These are phyloP conservation scores for Arabis hirsuta DNA, from an alignment of 345 rosid species.

Conservation along the genomic window DNA sequence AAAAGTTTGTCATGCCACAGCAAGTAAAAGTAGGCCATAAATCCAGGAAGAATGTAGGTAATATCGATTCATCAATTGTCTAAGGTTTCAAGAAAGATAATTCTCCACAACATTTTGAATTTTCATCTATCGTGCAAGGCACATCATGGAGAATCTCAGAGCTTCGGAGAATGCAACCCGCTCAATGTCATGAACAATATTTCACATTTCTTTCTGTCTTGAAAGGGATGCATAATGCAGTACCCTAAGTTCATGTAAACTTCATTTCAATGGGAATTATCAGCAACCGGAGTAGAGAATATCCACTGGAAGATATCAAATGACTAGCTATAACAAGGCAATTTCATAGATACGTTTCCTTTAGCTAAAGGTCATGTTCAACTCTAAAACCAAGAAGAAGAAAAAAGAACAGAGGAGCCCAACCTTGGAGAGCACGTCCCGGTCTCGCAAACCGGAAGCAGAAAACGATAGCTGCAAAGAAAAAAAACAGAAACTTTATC, in stretches of 20 bases:
- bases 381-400: background rate
- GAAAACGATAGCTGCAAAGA: conserved; percentile 70
- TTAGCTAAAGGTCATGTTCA: background rate
- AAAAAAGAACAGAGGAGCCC: too few species aligned
- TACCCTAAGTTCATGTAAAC: background rate
- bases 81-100: background rate
- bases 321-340: background rate
- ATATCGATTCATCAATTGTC: background rate
- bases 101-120: background rate
- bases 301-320: background rate
- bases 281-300: background rate
- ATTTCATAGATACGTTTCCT: background rate
- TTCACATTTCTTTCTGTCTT: background rate
- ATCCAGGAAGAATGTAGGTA: background rate
- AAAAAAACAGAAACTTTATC: background rate
- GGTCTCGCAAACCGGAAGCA: conserved; percentile 73
- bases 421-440: conserved; percentile 83
- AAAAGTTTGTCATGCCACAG: background rate
- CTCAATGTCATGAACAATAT: background rate
- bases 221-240: background rate
- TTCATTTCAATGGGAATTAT: background rate
- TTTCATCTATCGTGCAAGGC: background rate
- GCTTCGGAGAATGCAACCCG: background rate
- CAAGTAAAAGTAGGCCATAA: background rate
- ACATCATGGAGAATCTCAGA: background rate